Evolutionary conservation across 805 yeast species (phyloP), one percentile per base, ranked within the genome.

Genomic region (Yarrowia yakushimensis): DNA sequence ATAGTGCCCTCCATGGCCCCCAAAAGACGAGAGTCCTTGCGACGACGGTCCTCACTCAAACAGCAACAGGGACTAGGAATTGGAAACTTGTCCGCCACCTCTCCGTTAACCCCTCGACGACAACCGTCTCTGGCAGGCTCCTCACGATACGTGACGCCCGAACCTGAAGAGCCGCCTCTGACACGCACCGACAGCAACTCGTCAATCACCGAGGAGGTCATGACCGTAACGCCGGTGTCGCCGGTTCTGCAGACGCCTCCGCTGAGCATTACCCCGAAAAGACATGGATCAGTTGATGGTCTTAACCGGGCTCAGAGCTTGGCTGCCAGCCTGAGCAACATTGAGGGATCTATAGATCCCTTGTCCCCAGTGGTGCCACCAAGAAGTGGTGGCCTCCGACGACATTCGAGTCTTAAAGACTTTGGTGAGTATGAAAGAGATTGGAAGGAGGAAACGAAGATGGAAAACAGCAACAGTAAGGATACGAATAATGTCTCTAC

Each of bases 1-100:
- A 6, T 23, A 12, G 59, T 52, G 25, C 59, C 59, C n/a, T 33
- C n/a, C 9, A 52, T 52, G 59, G 59, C 59, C 9, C 59, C 59
- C 9, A 52, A 52, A 25, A 20, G 59, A 25, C 33, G 59, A 17
- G 59, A 52, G 31, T 52, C 59, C 15, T n/a, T 52, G 4, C 59
- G 59, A 52, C 59, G 59, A 25, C 37, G 43, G 6, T 34, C 33
- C 33, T 34, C 59, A 2, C 25, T 25, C 2, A 36, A 36, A 18
- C 33, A 52, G 18, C 34, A 17, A 2, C 43, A 42, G 34, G 59
- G 59, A 4, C 33, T 52, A 18, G 55, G 55, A 15, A 48, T 48
- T 20, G 55, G 31, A 28, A 30, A n/a, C 27, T 15, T 30, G 37
- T 17, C 50, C 12, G 13, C 28, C 17, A 17, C 55, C 12, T 22